Percentiles rank a stretch among this genome's conserved stretches.
Conservation (phyloP, 805 yeast species). For the Diddensiella caesifluorescens region DNA sequence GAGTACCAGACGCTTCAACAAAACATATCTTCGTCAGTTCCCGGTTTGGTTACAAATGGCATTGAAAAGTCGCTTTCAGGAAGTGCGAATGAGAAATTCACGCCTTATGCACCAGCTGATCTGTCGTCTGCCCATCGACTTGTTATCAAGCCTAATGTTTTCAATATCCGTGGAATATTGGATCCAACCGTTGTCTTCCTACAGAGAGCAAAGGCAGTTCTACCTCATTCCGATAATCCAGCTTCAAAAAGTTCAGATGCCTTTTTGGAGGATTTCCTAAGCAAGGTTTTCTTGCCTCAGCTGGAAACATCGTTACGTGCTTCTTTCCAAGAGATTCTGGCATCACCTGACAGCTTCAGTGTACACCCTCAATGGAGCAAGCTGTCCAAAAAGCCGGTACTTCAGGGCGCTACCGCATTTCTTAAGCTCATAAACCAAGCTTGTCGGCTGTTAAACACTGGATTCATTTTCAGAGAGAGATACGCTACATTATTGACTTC, state of each 20-base stretch:
- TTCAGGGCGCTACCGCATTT: constrained; percentile 43
- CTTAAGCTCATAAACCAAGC: constrained; percentile 43
- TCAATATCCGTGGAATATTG: constrained; percentile 72
- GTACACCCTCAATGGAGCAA: constrained; percentile 29
- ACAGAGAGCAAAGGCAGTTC: constrained; percentile 48
- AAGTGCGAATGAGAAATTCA: constrained; percentile 8
- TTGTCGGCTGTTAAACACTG: constrained; percentile 54
- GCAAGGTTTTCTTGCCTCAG: constrained; percentile 55
- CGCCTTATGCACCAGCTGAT: constrained; percentile 44
- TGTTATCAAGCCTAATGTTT: constrained; percentile 62
- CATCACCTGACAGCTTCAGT: constrained; percentile 36
- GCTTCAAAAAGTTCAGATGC: constrained; percentile 21
- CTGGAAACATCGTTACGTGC: constrained; percentile 51
- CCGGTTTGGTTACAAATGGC: constrained; percentile 49
- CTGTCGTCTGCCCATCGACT: constrained; percentile 54
- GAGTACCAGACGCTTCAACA: constrained; percentile 38
- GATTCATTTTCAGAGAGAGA: constrained; percentile 51
- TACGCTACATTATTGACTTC: constrained; percentile 39
- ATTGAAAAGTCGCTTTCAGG: constrained; percentile 29
- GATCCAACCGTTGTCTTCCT: constrained; percentile 68
- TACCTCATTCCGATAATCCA: constrained; percentile 28
- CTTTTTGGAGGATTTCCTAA: constrained; percentile 62
- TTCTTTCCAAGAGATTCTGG: constrained; percentile 47
- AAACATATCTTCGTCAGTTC: constrained; percentile 58
- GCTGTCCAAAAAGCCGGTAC: constrained; percentile 30